Base-by-base conservation (phyloP, 208 protist genomes). In the Trypanosoma mega region DNA sequence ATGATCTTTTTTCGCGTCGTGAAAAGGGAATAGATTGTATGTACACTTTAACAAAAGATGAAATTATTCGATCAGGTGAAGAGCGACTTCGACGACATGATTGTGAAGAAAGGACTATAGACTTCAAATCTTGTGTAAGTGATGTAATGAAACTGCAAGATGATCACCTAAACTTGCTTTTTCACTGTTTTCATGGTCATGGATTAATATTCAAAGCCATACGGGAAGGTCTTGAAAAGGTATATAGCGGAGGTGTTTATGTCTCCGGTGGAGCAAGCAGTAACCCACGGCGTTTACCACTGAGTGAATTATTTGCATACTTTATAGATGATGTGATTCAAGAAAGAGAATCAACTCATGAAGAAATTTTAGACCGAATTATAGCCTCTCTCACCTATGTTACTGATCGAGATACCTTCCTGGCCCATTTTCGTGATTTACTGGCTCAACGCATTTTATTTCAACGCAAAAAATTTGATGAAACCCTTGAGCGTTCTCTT, bases 361-460 rank as follows among this genome's bases (percentile, higher is more conserved):
- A 80, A 33, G 75, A 63, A 16, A 73, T 87, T 45, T 67, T 94
- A 36, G 80, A 94, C 7, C 51, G 67, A 31, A 75, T 85, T 45
- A 74, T 94, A 33, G 50, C 66, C 16, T 68, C 80, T 21, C 72
- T 97, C 26, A 64, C 66, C 2, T 91, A 89, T 68, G 75, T 93
- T 21, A 74, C 75, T 12, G 88, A 94, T 21, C 68, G 83, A 0
- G 88, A 97, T 58, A 63, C 74, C 16, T 93, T 94, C 56, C 66
- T 94, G 16, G 72, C 77, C 36, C 82, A 78, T 52, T 77, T 72
- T 2, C 76, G 82, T 23, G 89, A 97, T 53, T 73, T 78, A 46
- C 76, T 97, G 76, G 75, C 85, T 2, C 63, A 90, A 44, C 73
- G 92, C 24, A 90, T 97, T 53, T 59, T 94, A 18, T 87, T 86